phyloP scores from a whole-genome alignment of 2,329 filamentous ascomycete genomes.

The Hirsutella minnesotensis region DNA sequence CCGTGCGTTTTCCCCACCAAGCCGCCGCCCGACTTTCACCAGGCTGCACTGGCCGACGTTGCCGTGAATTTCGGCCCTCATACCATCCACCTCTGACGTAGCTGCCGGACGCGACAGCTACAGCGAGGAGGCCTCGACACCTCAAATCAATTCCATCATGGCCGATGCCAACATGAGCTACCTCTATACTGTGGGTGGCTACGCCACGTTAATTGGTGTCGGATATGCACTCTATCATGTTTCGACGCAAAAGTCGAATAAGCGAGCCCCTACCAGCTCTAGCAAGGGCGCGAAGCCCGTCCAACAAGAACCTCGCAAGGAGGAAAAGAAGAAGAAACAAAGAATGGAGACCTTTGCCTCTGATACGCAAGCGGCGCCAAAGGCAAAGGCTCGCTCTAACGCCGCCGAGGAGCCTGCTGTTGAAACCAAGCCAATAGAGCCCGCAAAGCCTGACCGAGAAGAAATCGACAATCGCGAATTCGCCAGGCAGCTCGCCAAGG shows the following conservation, averaged over 20 bases:
- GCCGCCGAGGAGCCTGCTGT: conserved; percentile 14
- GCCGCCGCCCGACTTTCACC: not conserved
- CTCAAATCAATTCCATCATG: conserved; percentile 14
- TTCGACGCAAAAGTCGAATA: conserved; percentile 22
- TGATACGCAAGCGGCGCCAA: conserved; percentile 23
- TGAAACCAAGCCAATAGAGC: conserved; percentile 13
- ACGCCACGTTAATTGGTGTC: conserved; percentile 23
- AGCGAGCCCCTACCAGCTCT: conserved; percentile 14
- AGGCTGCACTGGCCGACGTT: too few species aligned
- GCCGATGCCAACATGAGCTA: conserved; percentile 20
- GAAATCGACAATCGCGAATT: conserved; percentile 63
- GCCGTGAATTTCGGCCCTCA: too few species aligned
- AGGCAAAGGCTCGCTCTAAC: conserved; percentile 21
- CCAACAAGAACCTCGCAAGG: conserved; percentile 23
- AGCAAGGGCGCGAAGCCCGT: conserved; percentile 17
- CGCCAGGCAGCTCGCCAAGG: conserved; percentile 58
- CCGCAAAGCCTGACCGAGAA: conserved; percentile 37
- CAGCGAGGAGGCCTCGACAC: not conserved
- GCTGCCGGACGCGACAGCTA: not conserved
- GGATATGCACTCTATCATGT: conserved; percentile 23
- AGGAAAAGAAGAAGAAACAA: conserved; percentile 34
- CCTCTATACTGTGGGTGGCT: conserved; percentile 24
- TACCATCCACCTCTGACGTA: not conserved
- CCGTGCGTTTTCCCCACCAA: not conserved
- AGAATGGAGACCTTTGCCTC: conserved; percentile 28